Evolutionary conservation across 257 asterid genomes (phyloP).

Genomic region (Handroanthus guayacan): DNA sequence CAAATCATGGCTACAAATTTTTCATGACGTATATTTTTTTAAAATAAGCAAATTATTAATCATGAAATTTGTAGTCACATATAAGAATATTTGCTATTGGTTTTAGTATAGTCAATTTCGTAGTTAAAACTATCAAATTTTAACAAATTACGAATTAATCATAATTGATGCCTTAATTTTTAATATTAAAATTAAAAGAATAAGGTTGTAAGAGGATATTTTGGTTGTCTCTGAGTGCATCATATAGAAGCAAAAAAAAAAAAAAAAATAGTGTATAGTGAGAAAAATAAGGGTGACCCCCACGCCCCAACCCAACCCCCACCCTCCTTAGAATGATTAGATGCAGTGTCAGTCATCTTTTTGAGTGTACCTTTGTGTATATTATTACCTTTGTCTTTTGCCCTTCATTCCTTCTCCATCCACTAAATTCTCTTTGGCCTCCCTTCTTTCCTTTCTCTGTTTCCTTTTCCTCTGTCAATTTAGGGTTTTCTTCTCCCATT

Average conservation of each 20-base stretch:
- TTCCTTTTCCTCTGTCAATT: slow-evolving; percentile 41
- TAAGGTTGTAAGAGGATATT: slow-evolving; percentile 17
- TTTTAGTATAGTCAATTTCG: too few relatives aligned
- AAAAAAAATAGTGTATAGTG: slow-evolving; percentile 41
- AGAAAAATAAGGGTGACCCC: slow-evolving; percentile 18
- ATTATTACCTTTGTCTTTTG: slow-evolving; percentile 67
- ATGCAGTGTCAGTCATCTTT: slow-evolving; percentile 82
- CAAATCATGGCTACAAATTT: too few relatives aligned
- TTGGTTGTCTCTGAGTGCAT: slow-evolving; percentile 40
- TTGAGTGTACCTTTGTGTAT: slow-evolving; percentile 66
- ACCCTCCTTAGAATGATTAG: slow-evolving; percentile 59
- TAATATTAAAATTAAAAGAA: background rate
- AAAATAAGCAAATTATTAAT: too few relatives aligned
- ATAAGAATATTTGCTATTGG: too few relatives aligned
- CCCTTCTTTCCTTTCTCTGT: background rate
- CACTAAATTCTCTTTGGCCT: slow-evolving; percentile 67
- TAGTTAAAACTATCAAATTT: too few relatives aligned
- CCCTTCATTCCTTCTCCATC: slow-evolving; percentile 76
- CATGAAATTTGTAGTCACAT: too few relatives aligned
- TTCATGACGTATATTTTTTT: too few relatives aligned
- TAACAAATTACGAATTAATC: too few relatives aligned
- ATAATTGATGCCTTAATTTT: too few relatives aligned
- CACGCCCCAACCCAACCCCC: slow-evolving; percentile 13
- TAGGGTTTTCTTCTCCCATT: slow-evolving; percentile 48
- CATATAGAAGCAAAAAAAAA: slow-evolving; percentile 17